Base-by-base conservation (phyloP, 1,139 yeast species). In the Insectozyma bohioensis region DNA sequence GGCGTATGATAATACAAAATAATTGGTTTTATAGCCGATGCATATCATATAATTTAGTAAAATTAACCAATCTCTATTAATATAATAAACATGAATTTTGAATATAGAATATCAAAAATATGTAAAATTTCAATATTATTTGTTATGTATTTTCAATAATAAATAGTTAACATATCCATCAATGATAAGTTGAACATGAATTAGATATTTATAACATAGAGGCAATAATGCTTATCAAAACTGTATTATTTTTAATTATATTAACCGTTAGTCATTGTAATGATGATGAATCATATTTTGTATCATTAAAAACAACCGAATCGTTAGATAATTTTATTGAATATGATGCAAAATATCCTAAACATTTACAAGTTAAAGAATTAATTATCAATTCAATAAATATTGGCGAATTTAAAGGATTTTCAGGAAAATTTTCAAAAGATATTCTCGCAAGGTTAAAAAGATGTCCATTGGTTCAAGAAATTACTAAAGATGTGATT, bases 361-460 rank as follows among this genome's bases (percentile, higher is more conserved):
- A 47, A 20, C 47, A 54, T 17, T 51, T 54, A 31, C 47, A 71
- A 42, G 59, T 78, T 13, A 60, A 69, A 34, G 65, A 72, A 3
- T 62, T 63, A 20, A 69, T 78, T 19, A 59, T 61, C 15, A 61
- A 63, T 26, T 58, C 71, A 6, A 69, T 75, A 39, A 63, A 76
- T 0, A 75, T 84, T 45, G 90, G 88, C 0, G 66, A 67, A 13
- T 80, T 81, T 47, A 75, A 72, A 43, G 88, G 84, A 0, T 75
- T 83, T 44, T 64, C 77, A 0, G 86, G 85, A 0, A 69, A 74
- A 25, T 75, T 83, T 46, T 60, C 80, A 5, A 52, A 63, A 13
- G 72, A 66, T 4, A 56, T 72, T 0, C 43, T 81, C 18, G 67
- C 67, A 5, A 61, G 75, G 36, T 60, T 83, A 35, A 62, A 63